Evolutionary conservation across 495 filamentous ascomycete genomes (phyloP).

Genomic region (Hypoxylon fragiforme): DNA sequence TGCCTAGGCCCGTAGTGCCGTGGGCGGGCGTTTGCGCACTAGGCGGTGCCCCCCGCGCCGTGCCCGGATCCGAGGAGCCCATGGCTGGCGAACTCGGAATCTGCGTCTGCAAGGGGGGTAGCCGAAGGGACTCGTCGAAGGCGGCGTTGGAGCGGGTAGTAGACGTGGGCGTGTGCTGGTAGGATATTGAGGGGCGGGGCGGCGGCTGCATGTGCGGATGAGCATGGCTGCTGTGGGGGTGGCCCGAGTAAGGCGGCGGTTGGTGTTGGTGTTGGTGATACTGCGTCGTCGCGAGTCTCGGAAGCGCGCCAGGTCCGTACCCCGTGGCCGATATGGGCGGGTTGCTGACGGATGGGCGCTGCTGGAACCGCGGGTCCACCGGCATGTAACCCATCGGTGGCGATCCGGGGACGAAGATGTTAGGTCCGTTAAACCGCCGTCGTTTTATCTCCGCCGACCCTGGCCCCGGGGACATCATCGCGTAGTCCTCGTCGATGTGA

Average conservation of each 20-base stretch:
- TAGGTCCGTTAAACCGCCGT: conserved; percentile 51
- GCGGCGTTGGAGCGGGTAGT: conserved; percentile 19
- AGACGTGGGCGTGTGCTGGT: conserved; percentile 22
- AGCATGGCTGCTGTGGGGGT: conserved; percentile 10
- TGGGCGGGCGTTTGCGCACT: conserved; percentile 18
- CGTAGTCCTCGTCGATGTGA: conserved; percentile 48
- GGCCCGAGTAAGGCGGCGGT: no score
- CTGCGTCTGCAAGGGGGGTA: conserved; percentile 64
- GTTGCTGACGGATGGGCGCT: conserved; percentile 25
- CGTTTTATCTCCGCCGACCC: conserved; percentile 60
- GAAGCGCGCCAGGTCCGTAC: conserved; percentile 26
- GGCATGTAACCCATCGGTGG: conserved; percentile 33
- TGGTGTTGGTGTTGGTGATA: conserved; percentile 27
- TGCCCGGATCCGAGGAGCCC: conserved; percentile 14
- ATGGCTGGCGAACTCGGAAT: conserved; percentile 30
- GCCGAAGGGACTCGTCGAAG: conserved; percentile 51
- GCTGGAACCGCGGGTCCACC: conserved; percentile 30
- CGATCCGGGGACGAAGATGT: conserved; percentile 32
- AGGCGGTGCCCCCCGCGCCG: conserved; percentile 8
- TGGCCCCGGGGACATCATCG: conserved; percentile 39
- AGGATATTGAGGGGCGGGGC: conserved; percentile 24
- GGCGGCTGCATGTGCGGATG: conserved; percentile 38
- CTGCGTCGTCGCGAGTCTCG: conserved; percentile 23
- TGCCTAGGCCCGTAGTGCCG: conserved; percentile 12
- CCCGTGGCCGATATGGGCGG: conserved; percentile 26